These are phyloP conservation scores for Diaporthe citri DNA, from an alignment of 2,329 filamentous ascomycete species.

Conservation along the genomic window DNA sequence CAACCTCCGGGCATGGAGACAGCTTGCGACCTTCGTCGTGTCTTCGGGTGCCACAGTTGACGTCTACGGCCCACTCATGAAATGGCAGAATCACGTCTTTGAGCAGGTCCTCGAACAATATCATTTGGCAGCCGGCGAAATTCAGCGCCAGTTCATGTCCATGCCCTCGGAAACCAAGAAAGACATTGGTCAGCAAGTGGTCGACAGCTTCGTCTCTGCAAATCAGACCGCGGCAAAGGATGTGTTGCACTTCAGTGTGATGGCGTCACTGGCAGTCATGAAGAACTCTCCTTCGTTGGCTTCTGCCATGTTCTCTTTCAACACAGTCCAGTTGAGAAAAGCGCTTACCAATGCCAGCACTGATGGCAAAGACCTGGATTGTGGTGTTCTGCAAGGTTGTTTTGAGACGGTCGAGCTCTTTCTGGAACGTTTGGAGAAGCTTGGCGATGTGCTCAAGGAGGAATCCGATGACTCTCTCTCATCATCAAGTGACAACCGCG, in stretches of 20 bases:
- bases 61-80: conserved; percentile 62
- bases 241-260: conserved; percentile 62
- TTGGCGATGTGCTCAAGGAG: conserved; percentile 53
- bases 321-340: conserved; percentile 63
- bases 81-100: conserved; percentile 71
- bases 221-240: conserved; percentile 68
- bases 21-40: conserved; percentile 71
- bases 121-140: conserved; percentile 66
- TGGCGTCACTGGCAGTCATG: conserved; percentile 65
- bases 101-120: conserved; percentile 70
- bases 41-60: conserved; percentile 56
- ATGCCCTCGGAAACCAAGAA: conserved; percentile 61
- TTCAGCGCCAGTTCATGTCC: conserved; percentile 66
- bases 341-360: conserved; percentile 63
- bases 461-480: conserved; percentile 49
- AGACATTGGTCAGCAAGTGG: conserved; percentile 57
- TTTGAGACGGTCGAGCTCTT: conserved; percentile 63
- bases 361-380: conserved; percentile 59
- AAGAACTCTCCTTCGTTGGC: conserved; percentile 59
- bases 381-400: conserved; percentile 59
- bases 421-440: conserved; percentile 57
- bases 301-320: conserved; percentile 63
- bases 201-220: conserved; percentile 62
- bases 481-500: conserved; percentile 47
- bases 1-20: conserved; percentile 73